Base-by-base conservation (phyloP, 345 rosid species). In the Clausena lansium region DNA sequence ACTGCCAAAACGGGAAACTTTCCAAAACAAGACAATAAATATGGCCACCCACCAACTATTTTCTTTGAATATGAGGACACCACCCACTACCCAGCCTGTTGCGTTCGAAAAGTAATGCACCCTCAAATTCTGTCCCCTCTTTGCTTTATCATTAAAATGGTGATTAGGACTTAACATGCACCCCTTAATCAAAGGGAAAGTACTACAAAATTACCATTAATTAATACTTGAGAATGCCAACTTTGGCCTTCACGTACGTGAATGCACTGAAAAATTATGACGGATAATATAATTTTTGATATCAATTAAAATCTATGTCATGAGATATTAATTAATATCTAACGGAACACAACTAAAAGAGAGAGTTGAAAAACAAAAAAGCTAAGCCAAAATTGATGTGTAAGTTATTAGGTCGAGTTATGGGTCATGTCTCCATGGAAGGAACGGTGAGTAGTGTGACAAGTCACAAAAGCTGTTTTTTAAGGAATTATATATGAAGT, bases 1-100 rank as follows among this genome's bases (percentile, higher is more conserved):
- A 75, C 33, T 76, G 58, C 79, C 69, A 45, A n/a, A 62, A n/a
- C 7, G 7, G 69, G 83, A 76, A 76, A 65, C 68, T 80, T 76
- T 76, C 63, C 33, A 4, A 24, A 71, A 76, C 69, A 25, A 45
- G 68, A 11, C 57, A 7, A 52, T 35, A 36, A 75, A 75, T 22
- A 62, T 14, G 35, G 47, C 20, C 71, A 62, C 55, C 67, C 71
- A 62, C 65, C 67, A 4, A 28, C 60, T 4, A 14, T 38, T 47
- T 75, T 64, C 47, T 7, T 33, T 50, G 30, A 61, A 32, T 11
- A 39, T 15, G 57, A 50, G 68, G 52, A 47, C 67, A 45, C 38
- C 76, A 30, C 32, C 1, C 32, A 30, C 32, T 2, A 15, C 20
- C 9, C 50, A 13, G 50, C 15, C 24, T 65, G 2, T 5, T 52